phyloP scores from a whole-genome alignment of 176 grass and related monocot genomes.

The Microstegium vimineum region DNA sequence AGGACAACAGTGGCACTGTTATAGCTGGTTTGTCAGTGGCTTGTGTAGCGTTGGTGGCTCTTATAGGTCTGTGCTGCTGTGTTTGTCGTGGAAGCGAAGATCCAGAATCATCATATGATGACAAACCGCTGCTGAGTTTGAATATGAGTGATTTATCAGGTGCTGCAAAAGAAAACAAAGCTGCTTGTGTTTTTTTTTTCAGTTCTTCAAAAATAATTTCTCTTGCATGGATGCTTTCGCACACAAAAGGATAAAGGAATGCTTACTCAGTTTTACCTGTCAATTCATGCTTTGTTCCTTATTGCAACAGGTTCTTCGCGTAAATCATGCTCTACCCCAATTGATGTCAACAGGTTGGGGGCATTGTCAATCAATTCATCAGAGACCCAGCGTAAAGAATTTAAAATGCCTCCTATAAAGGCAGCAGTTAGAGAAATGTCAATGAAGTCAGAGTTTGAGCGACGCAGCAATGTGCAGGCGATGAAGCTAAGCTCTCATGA shows the following conservation, averaged over 20 bases:
- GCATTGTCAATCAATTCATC: conserved; percentile 37
- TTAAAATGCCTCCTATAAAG: conserved; percentile 1
- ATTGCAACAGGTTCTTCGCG: conserved; percentile 46
- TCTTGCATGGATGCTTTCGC: background rate
- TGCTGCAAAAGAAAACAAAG: conserved; percentile 3
- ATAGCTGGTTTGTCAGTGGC: conserved; percentile 36
- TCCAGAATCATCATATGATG: conserved; percentile 22
- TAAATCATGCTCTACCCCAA: conserved; percentile 43
- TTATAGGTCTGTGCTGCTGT: conserved; percentile 38
- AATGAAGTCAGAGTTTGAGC: conserved; percentile 28
- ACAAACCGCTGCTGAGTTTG: conserved; percentile 31
- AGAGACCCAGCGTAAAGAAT: background rate
- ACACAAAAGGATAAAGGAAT: background rate
- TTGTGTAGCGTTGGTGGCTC: conserved; percentile 37
- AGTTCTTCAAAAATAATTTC: background rate
- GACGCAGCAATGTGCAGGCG: conserved; percentile 4
- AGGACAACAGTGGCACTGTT: conserved; percentile 15
- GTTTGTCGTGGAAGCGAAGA: conserved; percentile 27
- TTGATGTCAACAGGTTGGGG: conserved; percentile 58
- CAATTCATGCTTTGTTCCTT: background rate
- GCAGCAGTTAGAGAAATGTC: conserved; percentile 3
- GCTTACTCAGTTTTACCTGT: background rate
- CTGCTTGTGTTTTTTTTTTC: background rate
- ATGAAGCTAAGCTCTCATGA: conserved; percentile 29
- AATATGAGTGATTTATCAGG: conserved; percentile 22